Evolutionary conservation across 2,329 filamentous ascomycete genomes (phyloP), one percentile per base, ranked within the genome.

Genomic region (Penicillium sp.): DNA sequence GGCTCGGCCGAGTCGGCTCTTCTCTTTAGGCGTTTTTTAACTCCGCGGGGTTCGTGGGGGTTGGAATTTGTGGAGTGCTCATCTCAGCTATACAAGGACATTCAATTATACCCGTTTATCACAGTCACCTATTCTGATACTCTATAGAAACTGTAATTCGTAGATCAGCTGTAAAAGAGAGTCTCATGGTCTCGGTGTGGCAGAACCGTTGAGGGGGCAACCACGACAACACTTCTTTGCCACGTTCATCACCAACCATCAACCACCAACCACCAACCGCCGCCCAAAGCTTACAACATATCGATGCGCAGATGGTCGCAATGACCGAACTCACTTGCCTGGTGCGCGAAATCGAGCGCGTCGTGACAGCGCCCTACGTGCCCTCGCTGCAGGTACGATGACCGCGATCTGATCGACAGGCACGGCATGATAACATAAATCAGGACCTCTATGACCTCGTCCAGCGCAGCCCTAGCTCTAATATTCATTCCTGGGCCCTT

Each of bases 351-450:
- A 58, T 80, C 49, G 68, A 73, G 50, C 73, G 74, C 38, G 64
- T 79, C 37, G 66, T 78, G 35, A 69, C 71, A 6, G 72, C 75
- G 29, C 71, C 73, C 20, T 81, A 79, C 55, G 72, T 74, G n/a
- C 72, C 76, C 13, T 75, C 73, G 25, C 65, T 80, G 38, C 72
- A 75, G 61, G 78, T 79, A 65, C 59, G 68, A 54, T 24, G 25
- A 8, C 37, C 25, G 10, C 28, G 42, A 35, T 46, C 33, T 42
- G 35, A 27, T 25, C 39, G 20, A 45, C 20, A 23, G 33, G 13
- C 42, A 55, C 29, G 45, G 32, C 32, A 44, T 56, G 39, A 56
- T 51, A 24, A 48, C 39, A 37, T 27, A 31, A n/a, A 12, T 6
- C 54, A 73, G 67, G 61, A 65, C 28, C 56, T 72, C 3, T 54